Evolutionary conservation across 495 filamentous ascomycete species (phyloP).

Genomic region (Daldinia decipiens): DNA sequence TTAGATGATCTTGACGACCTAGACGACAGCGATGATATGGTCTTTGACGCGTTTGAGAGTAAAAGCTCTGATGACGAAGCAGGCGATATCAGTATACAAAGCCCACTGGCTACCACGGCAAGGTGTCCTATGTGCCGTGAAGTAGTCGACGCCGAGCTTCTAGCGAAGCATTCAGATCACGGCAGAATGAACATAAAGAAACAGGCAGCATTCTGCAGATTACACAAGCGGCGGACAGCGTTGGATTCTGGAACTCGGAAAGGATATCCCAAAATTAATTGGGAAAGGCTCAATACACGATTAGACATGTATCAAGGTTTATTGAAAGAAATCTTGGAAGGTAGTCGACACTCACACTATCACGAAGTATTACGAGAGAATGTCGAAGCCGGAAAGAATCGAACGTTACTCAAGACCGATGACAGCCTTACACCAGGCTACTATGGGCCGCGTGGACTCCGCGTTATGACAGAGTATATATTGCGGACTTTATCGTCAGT

Average conservation of each 20-base stretch:
- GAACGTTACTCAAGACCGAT: constrained; percentile 67
- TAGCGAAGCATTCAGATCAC: constrained; percentile 58
- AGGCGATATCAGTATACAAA: constrained; percentile 23
- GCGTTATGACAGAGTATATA: constrained; percentile 71
- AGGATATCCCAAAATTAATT: constrained; percentile 83
- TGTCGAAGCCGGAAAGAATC: constrained; percentile 68
- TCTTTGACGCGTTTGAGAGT: constrained; percentile 23
- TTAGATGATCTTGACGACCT: constrained; percentile 38
- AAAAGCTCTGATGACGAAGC: constrained; percentile 34
- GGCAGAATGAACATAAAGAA: constrained; percentile 67
- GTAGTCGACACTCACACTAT: constrained; percentile 67
- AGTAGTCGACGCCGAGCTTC: constrained; percentile 63
- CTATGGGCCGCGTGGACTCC: constrained; percentile 83
- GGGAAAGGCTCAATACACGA: constrained; percentile 72
- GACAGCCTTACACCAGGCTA: constrained; percentile 73
- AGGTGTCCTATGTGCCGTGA: constrained; percentile 76
- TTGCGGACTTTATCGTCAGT: constrained; percentile 67
- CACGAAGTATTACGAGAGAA: constrained; percentile 66
- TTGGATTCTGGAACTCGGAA: constrained; percentile 67
- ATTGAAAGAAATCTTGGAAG: constrained; percentile 68
- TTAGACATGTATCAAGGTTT: constrained; percentile 64
- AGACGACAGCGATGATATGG: constrained; percentile 36
- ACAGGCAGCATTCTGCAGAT: constrained; percentile 75
- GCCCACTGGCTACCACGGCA: constrained; percentile 14
- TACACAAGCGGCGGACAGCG: constrained; percentile 71